Evolutionary conservation across 352 stramenopile genomes (phyloP), one percentile per base, ranked within the genome.

Genomic region (Saprolegnia diclina): DNA sequence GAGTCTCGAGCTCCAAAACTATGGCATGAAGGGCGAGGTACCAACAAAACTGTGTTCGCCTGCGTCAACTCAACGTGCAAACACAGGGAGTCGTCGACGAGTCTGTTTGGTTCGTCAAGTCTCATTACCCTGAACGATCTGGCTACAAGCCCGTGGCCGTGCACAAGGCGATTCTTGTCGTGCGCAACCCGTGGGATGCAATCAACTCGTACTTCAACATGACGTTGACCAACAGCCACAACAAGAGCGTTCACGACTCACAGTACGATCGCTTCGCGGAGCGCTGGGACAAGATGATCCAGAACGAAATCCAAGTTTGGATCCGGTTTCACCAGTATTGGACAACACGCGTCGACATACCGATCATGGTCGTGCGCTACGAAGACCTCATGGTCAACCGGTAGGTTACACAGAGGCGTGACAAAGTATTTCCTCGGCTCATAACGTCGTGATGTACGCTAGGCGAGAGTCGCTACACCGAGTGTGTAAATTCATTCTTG

Each of bases 121-220:
- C 96, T 32, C 97, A 99, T 79, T 99, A 95, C 71, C 97, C 97
- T 0, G 97, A 99, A 77, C 88, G 97, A 24, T 83, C 87, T n/a
- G 97, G 97, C 50, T 97, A 83, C 84, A 88, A 91, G 75, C 73
- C 73, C 21, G 90, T 91, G 73, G 79, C 71, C 44, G 77, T 79
- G 42, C 76, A 91, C 63, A 93, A 93, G 57, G 82, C 84, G n/a
- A 92, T 95, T 65, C 75, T 95, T 16, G 85, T 95, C 10, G 85
- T 95, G 66, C 86, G 97, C 50, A 99, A 99, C 76, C 97, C 96
- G 1, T 99, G 96, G 83, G 97, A 99, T 86, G 91, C 95, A 26
- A 99, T 99, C 76, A 95, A 99, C 70, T 99, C 95, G 55, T 99
- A 99, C 79, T 99, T 98, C 74, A 99, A 99, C 79, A 95, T 99